phyloP scores from a whole-genome alignment of 176 grass and related monocot species.

The Cenchrus fungigraminus region DNA sequence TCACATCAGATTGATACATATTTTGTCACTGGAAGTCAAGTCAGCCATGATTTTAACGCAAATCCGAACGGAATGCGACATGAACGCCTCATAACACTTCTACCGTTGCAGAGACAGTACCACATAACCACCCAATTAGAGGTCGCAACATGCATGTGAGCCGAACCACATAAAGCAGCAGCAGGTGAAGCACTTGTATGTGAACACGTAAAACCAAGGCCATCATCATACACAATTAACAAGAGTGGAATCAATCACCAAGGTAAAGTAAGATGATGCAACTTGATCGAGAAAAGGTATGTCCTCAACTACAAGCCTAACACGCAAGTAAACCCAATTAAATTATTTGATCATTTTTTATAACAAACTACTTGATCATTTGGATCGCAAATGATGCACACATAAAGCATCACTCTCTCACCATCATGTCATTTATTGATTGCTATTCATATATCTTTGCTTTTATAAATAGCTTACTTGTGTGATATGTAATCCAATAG shows the following conservation, averaged over 20 bases:
- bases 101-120: conserved; percentile 35
- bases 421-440: conserved; percentile 12
- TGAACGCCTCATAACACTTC: conserved; percentile 22
- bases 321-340: background rate
- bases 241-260: conserved; percentile 35
- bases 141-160: conserved; percentile 44
- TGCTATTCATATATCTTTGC: background rate
- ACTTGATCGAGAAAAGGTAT: conserved; percentile 7
- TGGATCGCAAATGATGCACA: background rate
- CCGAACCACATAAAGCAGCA: conserved; percentile 45
- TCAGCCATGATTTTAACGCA: conserved; percentile 34
- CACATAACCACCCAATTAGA: conserved; percentile 47
- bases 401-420: background rate
- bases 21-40: conserved; percentile 10
- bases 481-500: background rate
- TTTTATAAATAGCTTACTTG: background rate
- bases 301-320: background rate
- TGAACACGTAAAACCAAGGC: background rate
- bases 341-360: background rate
- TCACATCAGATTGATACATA: conserved; percentile 24
- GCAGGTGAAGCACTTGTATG: background rate
- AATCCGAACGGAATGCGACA: conserved; percentile 47
- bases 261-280: conserved; percentile 19
- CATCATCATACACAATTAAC: background rate
- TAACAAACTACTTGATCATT: background rate